phyloP scores from a whole-genome alignment of 129 eudicot genomes.

The Pseudognaphalium luteoalbum region DNA sequence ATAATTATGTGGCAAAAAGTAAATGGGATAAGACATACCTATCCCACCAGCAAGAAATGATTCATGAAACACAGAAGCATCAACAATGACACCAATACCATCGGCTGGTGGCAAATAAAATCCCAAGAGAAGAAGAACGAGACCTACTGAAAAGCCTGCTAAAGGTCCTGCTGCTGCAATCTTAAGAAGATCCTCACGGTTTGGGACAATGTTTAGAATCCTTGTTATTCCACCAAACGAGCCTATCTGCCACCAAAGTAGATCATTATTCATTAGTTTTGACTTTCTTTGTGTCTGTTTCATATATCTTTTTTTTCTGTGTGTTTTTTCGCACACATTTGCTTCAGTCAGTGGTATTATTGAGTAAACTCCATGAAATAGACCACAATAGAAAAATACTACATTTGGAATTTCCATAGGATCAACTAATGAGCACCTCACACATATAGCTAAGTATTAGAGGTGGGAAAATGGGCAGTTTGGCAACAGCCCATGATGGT shows the following conservation, averaged over 20 bases:
- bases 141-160: slow-evolving; percentile 90
- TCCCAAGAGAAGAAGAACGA: slow-evolving; percentile 79
- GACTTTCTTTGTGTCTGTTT: not conserved
- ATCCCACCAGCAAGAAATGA: slow-evolving; percentile 94
- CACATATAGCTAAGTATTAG: not conserved
- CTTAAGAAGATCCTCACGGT: slow-evolving; percentile 90
- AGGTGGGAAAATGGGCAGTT: not conserved
- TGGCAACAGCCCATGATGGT: not conserved
- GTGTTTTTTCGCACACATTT: not conserved
- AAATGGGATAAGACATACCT: slow-evolving; percentile 44
- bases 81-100: slow-evolving; percentile 74
- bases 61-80: slow-evolving; percentile 89
- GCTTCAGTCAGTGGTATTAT: not conserved
- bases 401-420: not conserved
- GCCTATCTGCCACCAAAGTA: slow-evolving; percentile 91
- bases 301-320: not conserved
- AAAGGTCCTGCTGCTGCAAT: slow-evolving; percentile 96
- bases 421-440: not conserved
- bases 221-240: slow-evolving; percentile 95
- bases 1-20: not conserved
- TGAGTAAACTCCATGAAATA: not conserved
- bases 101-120: slow-evolving; percentile 85
- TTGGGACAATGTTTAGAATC: slow-evolving; percentile 77
- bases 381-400: not conserved
- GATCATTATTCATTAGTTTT: slow-evolving; percentile 51